Evolutionary conservation across 2,329 filamentous ascomycete genomes (phyloP), one percentile per base, ranked within the genome.

Genomic region (Fusarium nelsonii): DNA sequence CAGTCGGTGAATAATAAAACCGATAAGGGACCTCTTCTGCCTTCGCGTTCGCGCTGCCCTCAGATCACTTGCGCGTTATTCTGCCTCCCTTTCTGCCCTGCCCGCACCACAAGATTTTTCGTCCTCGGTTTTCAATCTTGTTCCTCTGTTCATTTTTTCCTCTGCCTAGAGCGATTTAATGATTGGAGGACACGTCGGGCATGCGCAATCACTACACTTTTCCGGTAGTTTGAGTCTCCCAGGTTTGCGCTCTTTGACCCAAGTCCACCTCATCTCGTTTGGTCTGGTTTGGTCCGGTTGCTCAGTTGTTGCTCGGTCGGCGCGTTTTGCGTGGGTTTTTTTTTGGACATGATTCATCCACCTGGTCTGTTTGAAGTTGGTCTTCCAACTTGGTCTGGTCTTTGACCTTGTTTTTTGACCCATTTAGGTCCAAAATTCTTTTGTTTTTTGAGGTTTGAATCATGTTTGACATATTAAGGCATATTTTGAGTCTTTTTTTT

Each of bases 1-100:
- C 56, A 36, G 55, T 59, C 65, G 45, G 61, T 23, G 23, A 73
- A 68, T 66, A 70, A 74, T 73, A 74, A 73, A 74, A 73, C 61
- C 68, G 56, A 58, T 30, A 11, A 23, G 20, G 33, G 16, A 28
- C 61, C 62, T 55, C 65, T 28, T n/a, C 23, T 61, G 32, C 33
- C 52, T 46, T 43, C 6, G 26, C 54, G 40, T 44, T 58, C 58
- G 49, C 40, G 43, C 26, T 32, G 7, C 30, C 40, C 11, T 55
- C 43, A 65, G 26, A 69, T 69, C 65, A 69, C 53, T 56, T 57
- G 39, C 62, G 61, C 48, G 61, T 46, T 63, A 43, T 69, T 59
- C 40, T 63, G 49, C 14, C 56, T 37, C 50, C 40, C 43, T 49
- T 55, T 39, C 20, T 36, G n/a, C 41, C 32, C 37, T 44, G 44